These are phyloP conservation scores for Oxytropis ochrocephala DNA, from an alignment of 306 rosid species.

Conservation along the genomic window DNA sequence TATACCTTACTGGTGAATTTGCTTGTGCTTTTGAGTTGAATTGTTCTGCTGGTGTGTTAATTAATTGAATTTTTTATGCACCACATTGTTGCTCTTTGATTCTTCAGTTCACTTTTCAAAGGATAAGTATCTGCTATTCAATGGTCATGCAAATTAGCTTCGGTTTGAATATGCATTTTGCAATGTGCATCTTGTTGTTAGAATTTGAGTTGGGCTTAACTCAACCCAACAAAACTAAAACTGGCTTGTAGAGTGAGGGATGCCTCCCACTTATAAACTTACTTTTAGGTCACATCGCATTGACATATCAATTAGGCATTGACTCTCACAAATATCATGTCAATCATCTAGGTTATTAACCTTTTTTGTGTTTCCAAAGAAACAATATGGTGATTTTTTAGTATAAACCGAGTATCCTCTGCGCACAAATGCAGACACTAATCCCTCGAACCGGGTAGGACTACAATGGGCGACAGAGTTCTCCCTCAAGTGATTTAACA, in stretches of 20 bases:
- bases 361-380: background rate
- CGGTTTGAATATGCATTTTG: conserved; percentile 6
- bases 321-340: background rate
- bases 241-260: too few species aligned
- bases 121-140: background rate
- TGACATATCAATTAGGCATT: background rate
- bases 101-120: background rate
- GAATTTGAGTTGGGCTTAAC: too few species aligned
- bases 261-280: too few species aligned
- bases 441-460: too few species aligned
- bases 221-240: too few species aligned
- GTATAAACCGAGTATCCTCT: too few species aligned
- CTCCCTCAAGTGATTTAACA: too few species aligned
- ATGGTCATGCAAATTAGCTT: background rate
- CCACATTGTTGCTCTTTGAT: background rate
- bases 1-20: background rate
- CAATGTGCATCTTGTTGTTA: too few species aligned
- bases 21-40: background rate
- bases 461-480: too few species aligned
- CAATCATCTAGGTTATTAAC: background rate
- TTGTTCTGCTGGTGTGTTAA: background rate
- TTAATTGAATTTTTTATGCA: background rate
- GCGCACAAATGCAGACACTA: too few species aligned
- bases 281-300: too few species aligned
- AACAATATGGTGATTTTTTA: too few species aligned